Conservation (phyloP, 2,329 filamentous ascomycete genomes). For the Fusarium sp. region DNA sequence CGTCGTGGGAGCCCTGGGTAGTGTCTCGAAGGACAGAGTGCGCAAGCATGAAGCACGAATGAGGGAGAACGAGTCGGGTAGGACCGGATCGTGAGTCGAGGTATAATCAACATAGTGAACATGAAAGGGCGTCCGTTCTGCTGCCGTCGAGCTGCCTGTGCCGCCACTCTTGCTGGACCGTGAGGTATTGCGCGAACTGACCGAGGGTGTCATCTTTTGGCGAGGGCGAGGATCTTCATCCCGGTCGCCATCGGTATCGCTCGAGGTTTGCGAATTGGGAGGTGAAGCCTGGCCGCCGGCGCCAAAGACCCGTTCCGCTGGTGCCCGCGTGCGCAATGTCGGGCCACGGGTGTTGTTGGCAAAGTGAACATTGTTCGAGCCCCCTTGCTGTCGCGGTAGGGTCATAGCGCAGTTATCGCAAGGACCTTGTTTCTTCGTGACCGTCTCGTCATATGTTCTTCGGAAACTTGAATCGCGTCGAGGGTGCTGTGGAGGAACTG, state of each 20-base stretch:
- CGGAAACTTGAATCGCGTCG: slow-evolving; percentile 69
- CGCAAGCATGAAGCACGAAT: slow-evolving; percentile 74
- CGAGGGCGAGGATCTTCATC: slow-evolving; percentile 54
- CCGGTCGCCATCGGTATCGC: slow-evolving; percentile 64
- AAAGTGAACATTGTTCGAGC: slow-evolving; percentile 42
- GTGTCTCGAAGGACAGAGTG: slow-evolving; percentile 73
- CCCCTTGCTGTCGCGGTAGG: slow-evolving; percentile 59
- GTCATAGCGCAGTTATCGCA: slow-evolving; percentile 77
- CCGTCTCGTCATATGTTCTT: slow-evolving; percentile 73
- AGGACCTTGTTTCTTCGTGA: slow-evolving; percentile 70
- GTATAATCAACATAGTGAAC: slow-evolving; percentile 75
- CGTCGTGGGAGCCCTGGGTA: slow-evolving; percentile 65
- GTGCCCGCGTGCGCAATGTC: slow-evolving; percentile 69
- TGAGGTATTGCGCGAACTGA: slow-evolving; percentile 58
- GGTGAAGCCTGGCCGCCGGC: slow-evolving; percentile 60
- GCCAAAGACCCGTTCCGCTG: slow-evolving; percentile 69
- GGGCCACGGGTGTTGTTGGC: slow-evolving; percentile 60
- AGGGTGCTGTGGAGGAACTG: slow-evolving; percentile 51
- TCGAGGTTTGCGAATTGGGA: slow-evolving; percentile 63
- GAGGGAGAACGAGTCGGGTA: slow-evolving; percentile 72
- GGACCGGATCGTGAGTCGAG: slow-evolving; percentile 72
- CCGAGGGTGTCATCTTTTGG: slow-evolving; percentile 58
- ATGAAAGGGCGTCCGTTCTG: slow-evolving; percentile 60
- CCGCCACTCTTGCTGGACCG: slow-evolving; percentile 61
- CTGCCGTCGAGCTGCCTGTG: slow-evolving; percentile 62